phyloP scores from a whole-genome alignment of 2,329 filamentous ascomycete genomes.

The Phoma sp. region DNA sequence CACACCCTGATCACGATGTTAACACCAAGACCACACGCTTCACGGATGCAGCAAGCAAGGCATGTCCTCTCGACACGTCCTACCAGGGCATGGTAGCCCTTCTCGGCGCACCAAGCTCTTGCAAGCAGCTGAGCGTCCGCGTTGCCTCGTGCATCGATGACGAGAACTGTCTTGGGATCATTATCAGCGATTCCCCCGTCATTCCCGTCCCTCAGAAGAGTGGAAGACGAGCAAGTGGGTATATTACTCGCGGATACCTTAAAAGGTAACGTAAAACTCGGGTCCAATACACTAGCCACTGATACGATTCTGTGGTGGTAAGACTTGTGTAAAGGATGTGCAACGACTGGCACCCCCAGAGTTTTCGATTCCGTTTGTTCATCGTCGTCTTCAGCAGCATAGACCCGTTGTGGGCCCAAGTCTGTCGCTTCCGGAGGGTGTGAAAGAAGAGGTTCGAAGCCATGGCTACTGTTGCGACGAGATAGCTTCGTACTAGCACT shows the following conservation, averaged over 20 bases:
- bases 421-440: conserved; percentile 41
- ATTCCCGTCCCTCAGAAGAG: conserved; percentile 15
- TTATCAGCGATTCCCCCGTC: conserved; percentile 19
- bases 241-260: conserved; percentile 24
- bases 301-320: conserved; percentile 47
- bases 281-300: conserved; percentile 38
- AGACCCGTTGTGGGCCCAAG: conserved; percentile 34
- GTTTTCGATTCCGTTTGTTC: conserved; percentile 7
- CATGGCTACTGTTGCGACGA: conserved; percentile 39
- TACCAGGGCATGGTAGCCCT: conserved; percentile 75
- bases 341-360: conserved; percentile 22
- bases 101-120: conserved; percentile 74
- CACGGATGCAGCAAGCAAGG: conserved; percentile 74
- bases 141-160: conserved; percentile 61
- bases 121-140: conserved; percentile 73
- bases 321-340: conserved; percentile 50
- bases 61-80: conserved; percentile 72
- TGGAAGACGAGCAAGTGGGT: conserved; percentile 23
- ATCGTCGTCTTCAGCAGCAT: conserved; percentile 26
- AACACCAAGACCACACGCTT: conserved; percentile 74
- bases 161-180: conserved; percentile 43
- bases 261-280: conserved; percentile 36
- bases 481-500: conserved; percentile 29
- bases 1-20: conserved; percentile 63
- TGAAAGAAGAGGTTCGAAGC: conserved; percentile 43